Evolutionary conservation across 2,329 filamentous ascomycete genomes (phyloP), one percentile per base, ranked within the genome.

Genomic region (Colletotrichum zoysiae): DNA sequence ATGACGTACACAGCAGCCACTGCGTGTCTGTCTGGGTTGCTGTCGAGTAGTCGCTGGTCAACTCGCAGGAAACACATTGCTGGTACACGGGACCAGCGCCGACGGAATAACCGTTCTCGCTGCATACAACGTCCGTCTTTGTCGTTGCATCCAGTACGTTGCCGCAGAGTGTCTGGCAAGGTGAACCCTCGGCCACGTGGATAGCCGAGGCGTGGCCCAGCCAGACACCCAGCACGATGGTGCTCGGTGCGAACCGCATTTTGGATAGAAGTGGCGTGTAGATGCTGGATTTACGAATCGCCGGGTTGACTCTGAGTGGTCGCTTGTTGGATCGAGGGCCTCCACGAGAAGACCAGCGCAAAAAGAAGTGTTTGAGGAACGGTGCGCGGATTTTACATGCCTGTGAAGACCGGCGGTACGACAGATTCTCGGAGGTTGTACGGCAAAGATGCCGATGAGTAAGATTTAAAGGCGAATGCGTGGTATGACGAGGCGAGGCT

Each of bases 1-100:
- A 26, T 26, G n/a, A 82, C 88, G 76, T 80, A 91, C 89, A 91
- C 20, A 91, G 79, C 62, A 86, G 80, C 73, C 83, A 86, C 74
- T 88, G 82, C 14, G 87, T 79, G 75, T 92, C 89, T 1, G 88
- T 86, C 67, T 85, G 75, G 18, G 82, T 83, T 23, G 80, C 77
- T 7, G 76, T 79, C 1, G 79, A 75, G 74, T 85, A 89, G 5
- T 80, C 78, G 78, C 89, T 91, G 1, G 76, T 78, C 38, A 85
- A 76, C 75, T 90, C 83, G 78, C 88, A 90, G 48, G 81, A 77
- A 56, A 89, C 77, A 75, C 88, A 90, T 26, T 81, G 79, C 75
- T 86, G 78, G 74, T 85, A 89, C 51, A 89, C 83, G n/a, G 82
- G 80, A 8, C 87, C 87, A 5, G 83, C 78, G 9, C 77, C 80